Evolutionary conservation across 352 stramenopile genomes (phyloP).

Genomic region (Hyaloperonospora brassicae): DNA sequence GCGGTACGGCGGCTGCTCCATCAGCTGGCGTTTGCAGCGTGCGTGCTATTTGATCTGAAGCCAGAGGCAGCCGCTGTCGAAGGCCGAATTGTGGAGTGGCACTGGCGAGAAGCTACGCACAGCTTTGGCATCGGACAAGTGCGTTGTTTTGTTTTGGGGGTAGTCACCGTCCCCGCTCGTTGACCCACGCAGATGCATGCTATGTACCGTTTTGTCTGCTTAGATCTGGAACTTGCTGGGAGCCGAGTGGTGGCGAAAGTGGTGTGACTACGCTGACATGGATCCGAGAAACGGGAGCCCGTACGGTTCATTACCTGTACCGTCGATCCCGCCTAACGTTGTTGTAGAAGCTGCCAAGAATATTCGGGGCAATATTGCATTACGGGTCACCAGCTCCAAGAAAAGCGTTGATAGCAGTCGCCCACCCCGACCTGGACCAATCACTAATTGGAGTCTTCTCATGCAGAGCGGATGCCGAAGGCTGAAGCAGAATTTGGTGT

Average conservation of each 20-base stretch:
- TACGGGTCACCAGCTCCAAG: slow-evolving; percentile 17
- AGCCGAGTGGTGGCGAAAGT: slow-evolving; percentile 61
- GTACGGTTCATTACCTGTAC: slow-evolving; percentile 46
- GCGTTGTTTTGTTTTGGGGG: slow-evolving; percentile 9
- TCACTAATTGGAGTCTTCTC: slow-evolving; percentile 74
- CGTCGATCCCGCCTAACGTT: slow-evolving; percentile 37
- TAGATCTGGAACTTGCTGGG: slow-evolving; percentile 59
- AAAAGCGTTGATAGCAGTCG: slow-evolving; percentile 14
- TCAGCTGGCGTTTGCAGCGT: slow-evolving; percentile 66
- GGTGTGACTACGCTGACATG: slow-evolving; percentile 68
- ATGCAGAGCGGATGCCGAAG: slow-evolving; percentile 65
- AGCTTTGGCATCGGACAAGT: slow-evolving; percentile 48
- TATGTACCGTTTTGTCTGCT: slow-evolving; percentile 2
- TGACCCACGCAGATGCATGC: slow-evolving; percentile 19
- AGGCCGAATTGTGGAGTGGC: slow-evolving; percentile 62
- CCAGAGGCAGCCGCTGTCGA: slow-evolving; percentile 57
- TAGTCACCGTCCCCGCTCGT: slow-evolving; percentile 15
- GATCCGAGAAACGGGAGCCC: slow-evolving; percentile 54
- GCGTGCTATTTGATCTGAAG: slow-evolving; percentile 69
- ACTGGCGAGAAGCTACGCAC: slow-evolving; percentile 51
- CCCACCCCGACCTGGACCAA: slow-evolving; percentile 46
- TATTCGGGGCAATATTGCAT: slow-evolving; percentile 25
- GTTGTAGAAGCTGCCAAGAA: slow-evolving; percentile 25
- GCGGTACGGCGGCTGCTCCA: slow-evolving; percentile 49
- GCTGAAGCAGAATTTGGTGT: slow-evolving; percentile 64